Base-by-base conservation (phyloP, 2,329 filamentous ascomycete species). In the Penicillium griseofulvum region DNA sequence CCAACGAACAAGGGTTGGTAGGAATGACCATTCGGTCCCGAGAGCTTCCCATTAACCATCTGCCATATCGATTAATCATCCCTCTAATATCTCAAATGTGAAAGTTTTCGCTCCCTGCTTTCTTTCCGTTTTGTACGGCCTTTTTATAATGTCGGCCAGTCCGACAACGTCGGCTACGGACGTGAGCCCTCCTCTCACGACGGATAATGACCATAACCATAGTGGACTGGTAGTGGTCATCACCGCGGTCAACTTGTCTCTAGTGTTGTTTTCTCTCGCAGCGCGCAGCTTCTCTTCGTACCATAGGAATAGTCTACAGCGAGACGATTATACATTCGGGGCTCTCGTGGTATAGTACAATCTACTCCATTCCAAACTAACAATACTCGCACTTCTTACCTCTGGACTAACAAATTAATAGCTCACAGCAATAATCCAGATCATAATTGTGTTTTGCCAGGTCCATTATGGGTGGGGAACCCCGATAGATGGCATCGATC, bases 141-240 rank as follows among this genome's bases (percentile, higher is more conserved):
- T 28, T 10, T n/a, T 37, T 29, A 14, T 38, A 9, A 41, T 45
- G 39, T 45, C 42, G 17, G 16, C 42, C 31, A 55, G 45, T 31
- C 19, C 49, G n/a, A 31, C 49, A 16, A 31, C 41, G 19, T 53
- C 45, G 22, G 44, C 49, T n/a, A 47, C 55, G n/a, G 65, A 66
- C 7, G 53, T 68, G 9, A 65, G 66, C n/a, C 54, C 70, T 33
- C 74, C 76, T 10, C 64, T 77, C n/a, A 69, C 70, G 26, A 62
- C 62, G 26, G 64, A 77, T 51, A 74, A 71, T 14, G 45, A 61
- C 12, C 62, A 72, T 29, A 68, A 80, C 58, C 74, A 77, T 52
- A 68, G 72, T 34, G 76, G 74, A 26, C 57, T 78, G 31, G 62
- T 80, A 16, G 65, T 76, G 7, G 75, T 80, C 28, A 64, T 72